Evolutionary conservation across 305 asterid species (phyloP), one percentile per base, ranked within the genome.

Genomic region (Fraxinus latifolia): DNA sequence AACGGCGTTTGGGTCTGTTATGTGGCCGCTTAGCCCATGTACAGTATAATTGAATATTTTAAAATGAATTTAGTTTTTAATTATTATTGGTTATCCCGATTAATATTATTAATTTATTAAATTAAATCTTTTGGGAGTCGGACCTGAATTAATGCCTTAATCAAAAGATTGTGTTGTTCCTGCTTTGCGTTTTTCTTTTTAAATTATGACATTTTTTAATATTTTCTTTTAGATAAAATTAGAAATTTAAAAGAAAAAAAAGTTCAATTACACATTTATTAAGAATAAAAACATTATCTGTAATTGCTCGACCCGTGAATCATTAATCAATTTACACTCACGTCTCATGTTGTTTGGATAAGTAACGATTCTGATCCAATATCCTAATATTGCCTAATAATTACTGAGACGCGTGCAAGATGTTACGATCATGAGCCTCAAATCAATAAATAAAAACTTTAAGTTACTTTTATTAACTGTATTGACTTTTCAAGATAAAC

Each of bases 81-180:
- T 60, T 17, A 77, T 79, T 91, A 89, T 95, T 92, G 91, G 88
- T 85, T 91, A 93, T 92, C 97, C 98, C 96, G 88, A 93, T 90
- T 87, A 89, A 91, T 89, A 89, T 74, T 79, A 83, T 88, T 89
- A 84, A 78, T 88, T 87, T 87, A 86, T 77, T 82, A 81, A 47
- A 74, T 85, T 82, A 87, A 87, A 91, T 93, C 95, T 84, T 85
- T 82, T 91, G 81, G 92, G 86, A 85, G 74, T 84, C 47, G 47
- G 92, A 73, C 89, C 92, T 86, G 76, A 77, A 71, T 83, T 77
- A 77, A 84, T 85, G 77, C 25, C 7, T 36, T 36, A 36, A 36
- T 36, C 42, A 36, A 36, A 36, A 36, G 42, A 36, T 36, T 2
- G 74, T 27, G 36, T 11, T 25, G 74, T 9, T 8, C 14, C 14